A percentile compares a stretch with the other conserved stretches of the same genome.
Conservation (phyloP, 257 asterid genomes). For the Capsicum chinense region DNA sequence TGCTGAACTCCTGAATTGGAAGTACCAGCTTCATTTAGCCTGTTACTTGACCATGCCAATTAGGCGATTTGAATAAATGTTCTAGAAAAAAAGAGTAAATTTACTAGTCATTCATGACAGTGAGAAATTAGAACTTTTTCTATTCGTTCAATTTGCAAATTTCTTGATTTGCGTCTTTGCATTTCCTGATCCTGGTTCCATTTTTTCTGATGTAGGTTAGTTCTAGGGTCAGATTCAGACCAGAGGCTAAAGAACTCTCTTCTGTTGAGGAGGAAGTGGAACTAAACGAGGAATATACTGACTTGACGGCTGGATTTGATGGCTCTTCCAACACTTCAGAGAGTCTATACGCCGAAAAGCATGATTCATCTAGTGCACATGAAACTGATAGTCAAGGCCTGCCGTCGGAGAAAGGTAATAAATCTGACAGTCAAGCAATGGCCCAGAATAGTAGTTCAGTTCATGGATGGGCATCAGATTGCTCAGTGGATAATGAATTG, state of each 20-base stretch:
- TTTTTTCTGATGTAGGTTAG: slow-evolving; percentile 51
- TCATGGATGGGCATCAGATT: slow-evolving; percentile 63
- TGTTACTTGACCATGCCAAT: slow-evolving; percentile 17
- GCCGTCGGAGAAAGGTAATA: slow-evolving; percentile 51
- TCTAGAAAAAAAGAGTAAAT: not conserved
- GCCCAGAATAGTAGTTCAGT: slow-evolving; percentile 54
- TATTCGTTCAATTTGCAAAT: not conserved
- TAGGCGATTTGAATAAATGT: not conserved
- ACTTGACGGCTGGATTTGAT: slow-evolving; percentile 68
- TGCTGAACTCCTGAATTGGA: not conserved
- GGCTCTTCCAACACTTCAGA: slow-evolving; percentile 89
- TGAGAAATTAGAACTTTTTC: not conserved
- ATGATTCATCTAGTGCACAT: slow-evolving; percentile 52
- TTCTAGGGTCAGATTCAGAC: slow-evolving; percentile 58
- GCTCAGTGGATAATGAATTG: slow-evolving; percentile 62
- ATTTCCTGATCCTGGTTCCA: slow-evolving; percentile 24
- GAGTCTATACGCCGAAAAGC: slow-evolving; percentile 79
- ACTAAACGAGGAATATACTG: slow-evolving; percentile 62
- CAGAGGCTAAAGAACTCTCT: slow-evolving; percentile 69
- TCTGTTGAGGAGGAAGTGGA: slow-evolving; percentile 69
- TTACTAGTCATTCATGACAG: slow-evolving; percentile 4
- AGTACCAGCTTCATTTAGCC: slow-evolving; percentile 10
- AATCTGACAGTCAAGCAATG: slow-evolving; percentile 51
- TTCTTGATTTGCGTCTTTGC: slow-evolving; percentile 18
- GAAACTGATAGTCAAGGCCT: slow-evolving; percentile 62